Evolutionary conservation across 2,329 filamentous ascomycete genomes (phyloP), one percentile per base, ranked within the genome.

Genomic region (Pseudogymnoascus sp.): DNA sequence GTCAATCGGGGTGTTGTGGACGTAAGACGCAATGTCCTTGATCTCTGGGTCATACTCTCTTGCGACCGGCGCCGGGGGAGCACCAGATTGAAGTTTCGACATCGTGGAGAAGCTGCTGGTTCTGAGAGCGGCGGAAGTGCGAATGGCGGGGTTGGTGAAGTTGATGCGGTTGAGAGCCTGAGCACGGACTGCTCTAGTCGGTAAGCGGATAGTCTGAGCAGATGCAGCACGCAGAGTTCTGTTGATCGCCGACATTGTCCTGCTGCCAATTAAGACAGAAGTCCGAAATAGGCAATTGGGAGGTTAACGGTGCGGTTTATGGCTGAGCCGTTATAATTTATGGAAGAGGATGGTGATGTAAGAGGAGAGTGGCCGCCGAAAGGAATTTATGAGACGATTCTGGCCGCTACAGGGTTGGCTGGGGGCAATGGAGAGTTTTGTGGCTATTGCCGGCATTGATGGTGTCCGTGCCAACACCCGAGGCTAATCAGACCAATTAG

Each of bases 21-120:
- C 89, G 79, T 97, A 99, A 78, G 83, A 85, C 66, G 93, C 93
- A 81, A 99, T 96, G 75, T 97, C 92, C 76, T 86, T 87, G 77
- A 97, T 94, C 80, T 97, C 93, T 66, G 89, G 86, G 74, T 97
- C 93, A 77, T 93, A 97, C 69, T 86, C 82, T 74, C 83, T 78
- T 65, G 76, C 72, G 71, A 79, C 74, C 48, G 80, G 74, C 72
- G 83, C 75, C 69, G 77, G 73, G 69, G 81, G 78, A 69, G 81
- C 79, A 59, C 76, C 71, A 59, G 72, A 74, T 62, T 71, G 71
- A 42, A 72, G 63, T 59, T 69, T 66, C 39, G 73, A 69, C 73
- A 74, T 74, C 27, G 72, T 74, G 33, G 72, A 73, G 63, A 75
- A 75, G 61, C 42, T 44, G 39, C 29, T 33, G 41, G 59, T 35